Percentiles rank a stretch among this genome's conserved stretches.
Evolutionary conservation across 139 green algal species (phyloP).

Genomic region (Coelastrella sp.): DNA sequence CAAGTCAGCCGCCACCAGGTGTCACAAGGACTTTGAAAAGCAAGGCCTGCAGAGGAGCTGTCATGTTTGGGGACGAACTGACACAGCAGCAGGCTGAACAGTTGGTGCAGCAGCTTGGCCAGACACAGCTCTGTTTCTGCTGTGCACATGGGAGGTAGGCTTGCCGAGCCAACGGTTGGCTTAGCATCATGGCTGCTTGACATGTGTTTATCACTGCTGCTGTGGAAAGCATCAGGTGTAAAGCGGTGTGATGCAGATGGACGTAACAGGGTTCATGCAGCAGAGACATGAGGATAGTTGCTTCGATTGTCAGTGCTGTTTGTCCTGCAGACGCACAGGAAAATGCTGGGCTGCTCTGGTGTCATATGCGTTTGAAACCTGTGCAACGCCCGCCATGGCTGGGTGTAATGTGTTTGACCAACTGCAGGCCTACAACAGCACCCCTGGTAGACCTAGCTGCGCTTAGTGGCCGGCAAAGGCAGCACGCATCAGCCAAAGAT

Average conservation of each 20-base stretch:
- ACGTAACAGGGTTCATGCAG: too few relatives aligned
- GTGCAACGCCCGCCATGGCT: too few relatives aligned
- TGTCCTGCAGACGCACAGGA: too few relatives aligned
- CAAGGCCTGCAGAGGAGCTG: conserved; percentile 83
- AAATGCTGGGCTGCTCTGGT: too few relatives aligned
- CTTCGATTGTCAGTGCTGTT: too few relatives aligned
- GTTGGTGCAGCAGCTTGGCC: conserved; percentile 67
- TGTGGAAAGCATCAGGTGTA: not conserved
- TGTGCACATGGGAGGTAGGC: conserved; percentile 85
- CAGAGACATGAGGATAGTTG: too few relatives aligned
- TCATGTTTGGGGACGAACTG: conserved; percentile 92
- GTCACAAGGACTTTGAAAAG: conserved; percentile 70
- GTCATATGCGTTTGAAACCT: too few relatives aligned
- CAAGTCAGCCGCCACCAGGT: conserved; percentile 56
- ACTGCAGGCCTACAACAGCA: conserved; percentile 18
- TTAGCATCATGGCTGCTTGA: not conserved
- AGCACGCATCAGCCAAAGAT: conserved; percentile 2
- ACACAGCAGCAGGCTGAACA: conserved; percentile 47
- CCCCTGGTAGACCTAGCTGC: not conserved
- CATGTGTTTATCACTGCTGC: too few relatives aligned
- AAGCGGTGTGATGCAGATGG: not conserved
- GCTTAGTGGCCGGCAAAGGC: not conserved
- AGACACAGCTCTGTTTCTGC: conserved; percentile 71
- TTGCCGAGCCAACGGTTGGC: too few relatives aligned
- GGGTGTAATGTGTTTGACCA: not conserved